phyloP scores from a whole-genome alignment of 2,329 filamentous ascomycete species.

The Byssothecium circinans region DNA sequence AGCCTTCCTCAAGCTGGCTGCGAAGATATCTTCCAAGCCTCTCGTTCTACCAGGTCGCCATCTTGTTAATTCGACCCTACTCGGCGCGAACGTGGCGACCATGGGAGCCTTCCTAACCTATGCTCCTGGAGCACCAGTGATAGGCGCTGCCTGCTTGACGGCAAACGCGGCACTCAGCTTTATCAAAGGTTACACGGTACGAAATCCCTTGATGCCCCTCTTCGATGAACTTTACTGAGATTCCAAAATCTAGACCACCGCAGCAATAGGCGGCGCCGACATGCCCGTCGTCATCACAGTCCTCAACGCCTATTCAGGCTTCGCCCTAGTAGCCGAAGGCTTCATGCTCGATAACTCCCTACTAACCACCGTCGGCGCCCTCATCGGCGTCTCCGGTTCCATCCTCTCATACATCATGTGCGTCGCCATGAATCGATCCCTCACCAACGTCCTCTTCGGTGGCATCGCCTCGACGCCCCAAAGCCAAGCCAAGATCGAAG shows the following conservation, averaged over 20 bases:
- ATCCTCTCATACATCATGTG: slow-evolving; percentile 73
- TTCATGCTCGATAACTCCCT: slow-evolving; percentile 90
- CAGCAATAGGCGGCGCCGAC: slow-evolving; percentile 88
- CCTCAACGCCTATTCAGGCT: slow-evolving; percentile 87
- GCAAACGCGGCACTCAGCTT: slow-evolving; percentile 80
- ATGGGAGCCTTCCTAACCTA: slow-evolving; percentile 83
- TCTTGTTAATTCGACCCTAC: slow-evolving; percentile 70
- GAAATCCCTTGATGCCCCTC: too few relatives aligned
- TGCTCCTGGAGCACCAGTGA: slow-evolving; percentile 75
- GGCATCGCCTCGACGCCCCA: slow-evolving; percentile 69
- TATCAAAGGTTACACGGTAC: slow-evolving; percentile 73
- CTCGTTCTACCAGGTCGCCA: slow-evolving; percentile 74
- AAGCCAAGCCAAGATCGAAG: slow-evolving; percentile 74
- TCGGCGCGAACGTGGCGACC: slow-evolving; percentile 76
- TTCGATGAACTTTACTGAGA: too few relatives aligned
- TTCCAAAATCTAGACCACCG: slow-evolving; percentile 59
- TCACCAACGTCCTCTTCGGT: slow-evolving; percentile 88
- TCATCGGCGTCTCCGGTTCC: slow-evolving; percentile 86
- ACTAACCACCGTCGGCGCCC: slow-evolving; percentile 78
- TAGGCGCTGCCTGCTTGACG: slow-evolving; percentile 76
- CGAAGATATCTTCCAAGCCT: slow-evolving; percentile 78
- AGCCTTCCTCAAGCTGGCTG: slow-evolving; percentile 83
- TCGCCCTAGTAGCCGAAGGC: slow-evolving; percentile 85
- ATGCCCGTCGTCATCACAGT: slow-evolving; percentile 94
- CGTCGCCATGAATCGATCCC: slow-evolving; percentile 85